Conservation (phyloP, 2,329 filamentous ascomycete genomes). For the Cercospora zeae-maydis region DNA sequence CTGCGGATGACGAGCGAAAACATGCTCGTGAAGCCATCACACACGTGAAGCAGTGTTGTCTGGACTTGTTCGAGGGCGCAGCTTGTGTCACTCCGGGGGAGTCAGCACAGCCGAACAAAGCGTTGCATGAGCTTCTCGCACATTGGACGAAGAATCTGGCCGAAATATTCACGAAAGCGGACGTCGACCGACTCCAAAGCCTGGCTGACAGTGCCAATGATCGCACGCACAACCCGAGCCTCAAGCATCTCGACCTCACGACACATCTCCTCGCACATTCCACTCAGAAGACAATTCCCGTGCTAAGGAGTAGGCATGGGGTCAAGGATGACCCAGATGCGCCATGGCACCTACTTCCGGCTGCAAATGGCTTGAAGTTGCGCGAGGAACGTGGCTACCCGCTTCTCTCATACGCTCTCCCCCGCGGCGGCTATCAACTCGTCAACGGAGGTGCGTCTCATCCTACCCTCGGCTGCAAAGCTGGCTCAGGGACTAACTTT, state of each 20-base stretch:
- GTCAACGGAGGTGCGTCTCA: constrained; percentile 22
- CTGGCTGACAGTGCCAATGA: neutral
- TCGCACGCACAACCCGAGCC: neutral
- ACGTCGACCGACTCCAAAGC: neutral
- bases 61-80: neutral
- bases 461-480: neutral
- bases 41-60: neutral
- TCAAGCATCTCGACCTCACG: neutral
- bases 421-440: constrained; percentile 28
- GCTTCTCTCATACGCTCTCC: constrained; percentile 28
- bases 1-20: neutral
- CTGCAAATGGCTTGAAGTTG: constrained; percentile 33
- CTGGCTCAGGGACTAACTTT: neutral
- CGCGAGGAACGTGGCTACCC: constrained; percentile 31
- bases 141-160: neutral
- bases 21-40: neutral
- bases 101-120: neutral
- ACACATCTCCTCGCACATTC: neutral
- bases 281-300: neutral
- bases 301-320: constrained; percentile 20
- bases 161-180: neutral
- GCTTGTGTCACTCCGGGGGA: neutral
- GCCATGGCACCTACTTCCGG: constrained; percentile 34
- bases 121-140: neutral
- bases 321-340: constrained; percentile 28